Evolutionary conservation across 352 stramenopile species (phyloP), one percentile per base, ranked within the genome.

Genomic region (Phytophthora fragariae): DNA sequence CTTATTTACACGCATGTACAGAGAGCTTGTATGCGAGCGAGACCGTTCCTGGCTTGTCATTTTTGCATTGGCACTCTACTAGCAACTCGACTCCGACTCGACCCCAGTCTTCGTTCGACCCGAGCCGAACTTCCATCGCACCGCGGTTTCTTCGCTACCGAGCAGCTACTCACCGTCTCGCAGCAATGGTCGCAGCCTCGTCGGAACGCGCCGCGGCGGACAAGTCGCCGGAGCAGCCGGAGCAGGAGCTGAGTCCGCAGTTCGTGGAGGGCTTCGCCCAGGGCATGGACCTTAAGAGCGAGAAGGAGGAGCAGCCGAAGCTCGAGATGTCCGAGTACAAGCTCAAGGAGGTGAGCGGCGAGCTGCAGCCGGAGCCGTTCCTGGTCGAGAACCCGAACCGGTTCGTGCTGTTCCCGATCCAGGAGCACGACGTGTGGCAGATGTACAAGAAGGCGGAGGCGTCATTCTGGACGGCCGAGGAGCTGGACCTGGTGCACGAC

Each of bases 361-460:
- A 97, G 77, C 76, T 98, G 17, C 46, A 72, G 57, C 76, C 77
- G 8, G 98, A 99, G 88, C 97, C 97, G 46, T 93, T 99, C 47
- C 84, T 99, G 2, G 82, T 86, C 31, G 97, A 98, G 77, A 99
- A 99, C 79, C 96, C 97, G 41, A 92, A 97, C 76, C 89, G 98
- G 10, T 99, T 99, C 80, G 97, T 99, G 68, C 85, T 99, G 17
- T 99, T 99, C 85, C 97, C 97, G 11, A 99, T 99, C 85, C 87
- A 99, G 82, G 90, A 99, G 75, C 85, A 90, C 47, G 96, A 99
- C 11, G 94, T 99, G 82, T 99, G 98, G 98, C 79, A 97, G 62
- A 99, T 99, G 96, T 99, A 99, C 94, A 99, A 99, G 89, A 99
- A 99, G 75, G 97, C 98, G 5, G 98, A 99, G 77, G 97, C 97